Conservation (phyloP, 306 rosid species). For the Abrus pulchellus region DNA sequence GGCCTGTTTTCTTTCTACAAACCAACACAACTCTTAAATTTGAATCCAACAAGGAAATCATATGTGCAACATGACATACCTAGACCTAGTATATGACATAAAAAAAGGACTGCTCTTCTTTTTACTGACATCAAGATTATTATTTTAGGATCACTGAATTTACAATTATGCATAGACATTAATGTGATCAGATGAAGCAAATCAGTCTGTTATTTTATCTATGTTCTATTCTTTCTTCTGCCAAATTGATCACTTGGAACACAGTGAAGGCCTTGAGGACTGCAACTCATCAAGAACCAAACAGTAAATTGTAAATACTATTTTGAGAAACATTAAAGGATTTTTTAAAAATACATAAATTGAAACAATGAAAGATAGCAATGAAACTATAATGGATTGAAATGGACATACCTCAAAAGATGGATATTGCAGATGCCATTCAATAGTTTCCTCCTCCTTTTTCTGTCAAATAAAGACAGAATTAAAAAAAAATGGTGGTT, state of each 20-base stretch:
- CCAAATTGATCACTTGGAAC: not conserved
- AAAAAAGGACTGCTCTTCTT: not conserved
- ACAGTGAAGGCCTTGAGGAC: conserved; percentile 7
- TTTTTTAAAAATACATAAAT: not conserved
- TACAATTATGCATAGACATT: not conserved
- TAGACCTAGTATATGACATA: not conserved
- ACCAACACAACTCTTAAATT: not conserved
- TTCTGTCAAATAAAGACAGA: conserved; percentile 60
- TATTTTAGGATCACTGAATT: not conserved
- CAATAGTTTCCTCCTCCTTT: conserved; percentile 75
- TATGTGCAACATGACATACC: conserved; percentile 6
- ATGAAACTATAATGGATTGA: conserved; percentile 31
- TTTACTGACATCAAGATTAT: not conserved
- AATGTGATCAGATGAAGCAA: not conserved
- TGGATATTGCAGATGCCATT: conserved; percentile 70
- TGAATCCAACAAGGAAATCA: not conserved
- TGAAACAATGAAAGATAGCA: conserved; percentile 6
- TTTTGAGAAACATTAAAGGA: not conserved
- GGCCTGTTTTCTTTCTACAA: not conserved
- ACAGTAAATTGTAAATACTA: not conserved
- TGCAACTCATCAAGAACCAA: conserved; percentile 24
- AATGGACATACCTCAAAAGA: conserved; percentile 72
- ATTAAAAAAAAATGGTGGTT: conserved; percentile 2
- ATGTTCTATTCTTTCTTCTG: not conserved
- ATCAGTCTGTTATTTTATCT: not conserved